Base-by-base conservation (phyloP, 78 protist species). In the Dictyostelium brefeldianum region DNA sequence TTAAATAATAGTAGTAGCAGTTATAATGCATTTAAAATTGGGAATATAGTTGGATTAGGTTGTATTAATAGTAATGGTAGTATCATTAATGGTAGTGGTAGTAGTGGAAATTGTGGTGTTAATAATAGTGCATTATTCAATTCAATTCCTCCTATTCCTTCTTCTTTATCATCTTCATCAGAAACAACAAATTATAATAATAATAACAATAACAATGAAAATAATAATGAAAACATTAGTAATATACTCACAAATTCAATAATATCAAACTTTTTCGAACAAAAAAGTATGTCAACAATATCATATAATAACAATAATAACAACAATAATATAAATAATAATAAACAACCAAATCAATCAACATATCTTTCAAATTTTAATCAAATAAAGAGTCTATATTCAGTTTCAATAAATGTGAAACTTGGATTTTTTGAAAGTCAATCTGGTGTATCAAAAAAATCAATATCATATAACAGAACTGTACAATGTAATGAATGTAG, bases 41-140 rank as follows among this genome's bases (percentile, higher is more conserved):
- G 43, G 1, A 36, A 36, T 36, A 36, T 36, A 2, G 2, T 36
- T 36, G 43, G 43, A 36, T 36, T 36, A 2, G 43, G 43, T 36
- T n/a, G 69, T 27, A 20, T 10, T 36, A 46, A 46, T 56, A 71
- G 29, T 22, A 46, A 15, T 53, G 9, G 36, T 31, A 57, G 22
- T 41, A 48, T 25, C 14, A 15, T 25, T 31, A 67, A 67, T 22
- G 22, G n/a, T 31, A 67, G 6, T 29, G 46, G 36, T 11, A 67
- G 46, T 25, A 31, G 15, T 7, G 50, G 50, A 22, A 67, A 67
- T 67, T 22, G 20, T 57, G 67, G 67, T 57, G 12, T 14, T 57
- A 31, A 25, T 67, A 67, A 67, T 67, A 67, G 41, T 31, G 75
- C 46, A 67, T 67, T 31, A 67, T 67, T 64, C 84, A 43, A 9